Evolutionary conservation across 2,329 filamentous ascomycete genomes (phyloP).

Genomic region (Neonectria neomacrospora): DNA sequence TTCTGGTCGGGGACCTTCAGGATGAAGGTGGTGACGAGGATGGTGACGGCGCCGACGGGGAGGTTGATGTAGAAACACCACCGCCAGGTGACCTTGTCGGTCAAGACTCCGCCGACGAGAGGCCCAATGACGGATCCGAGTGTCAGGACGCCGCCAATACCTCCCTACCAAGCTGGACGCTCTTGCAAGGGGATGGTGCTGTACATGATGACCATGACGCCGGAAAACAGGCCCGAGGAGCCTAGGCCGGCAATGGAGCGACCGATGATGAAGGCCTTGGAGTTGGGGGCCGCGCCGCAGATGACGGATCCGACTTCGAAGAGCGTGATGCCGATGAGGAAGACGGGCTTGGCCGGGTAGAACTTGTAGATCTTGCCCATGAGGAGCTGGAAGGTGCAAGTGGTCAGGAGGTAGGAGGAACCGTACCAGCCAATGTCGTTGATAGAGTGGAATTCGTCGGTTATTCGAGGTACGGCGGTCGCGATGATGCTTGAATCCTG

Average conservation of each 20-base stretch:
- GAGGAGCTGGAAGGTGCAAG: conserved; percentile 52
- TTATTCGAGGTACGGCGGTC: conserved; percentile 57
- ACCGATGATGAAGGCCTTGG: conserved; percentile 48
- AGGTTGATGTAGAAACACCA: conserved; percentile 57
- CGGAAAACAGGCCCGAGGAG: conserved; percentile 58
- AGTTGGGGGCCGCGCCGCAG: conserved; percentile 50
- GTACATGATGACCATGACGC: conserved; percentile 54
- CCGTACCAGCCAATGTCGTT: conserved; percentile 63
- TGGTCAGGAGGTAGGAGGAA: conserved; percentile 55
- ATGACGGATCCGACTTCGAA: conserved; percentile 58
- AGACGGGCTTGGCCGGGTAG: conserved; percentile 55
- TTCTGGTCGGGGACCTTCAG: conserved; percentile 43
- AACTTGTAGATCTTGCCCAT: conserved; percentile 58
- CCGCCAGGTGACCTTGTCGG: conserved; percentile 50
- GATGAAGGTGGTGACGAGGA: conserved; percentile 46
- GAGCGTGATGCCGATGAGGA: conserved; percentile 51
- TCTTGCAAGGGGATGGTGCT: conserved; percentile 48
- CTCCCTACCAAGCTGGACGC: conserved; percentile 50
- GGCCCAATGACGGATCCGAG: conserved; percentile 53
- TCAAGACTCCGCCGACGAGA: conserved; percentile 50
- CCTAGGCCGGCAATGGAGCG: conserved; percentile 52
- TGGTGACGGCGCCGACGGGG: conserved; percentile 50
- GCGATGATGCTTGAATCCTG: conserved; percentile 54
- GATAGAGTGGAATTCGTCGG: conserved; percentile 54
- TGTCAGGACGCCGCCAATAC: conserved; percentile 54